phyloP scores from a whole-genome alignment of 2,329 filamentous ascomycete genomes.

The Cadophora gregata region DNA sequence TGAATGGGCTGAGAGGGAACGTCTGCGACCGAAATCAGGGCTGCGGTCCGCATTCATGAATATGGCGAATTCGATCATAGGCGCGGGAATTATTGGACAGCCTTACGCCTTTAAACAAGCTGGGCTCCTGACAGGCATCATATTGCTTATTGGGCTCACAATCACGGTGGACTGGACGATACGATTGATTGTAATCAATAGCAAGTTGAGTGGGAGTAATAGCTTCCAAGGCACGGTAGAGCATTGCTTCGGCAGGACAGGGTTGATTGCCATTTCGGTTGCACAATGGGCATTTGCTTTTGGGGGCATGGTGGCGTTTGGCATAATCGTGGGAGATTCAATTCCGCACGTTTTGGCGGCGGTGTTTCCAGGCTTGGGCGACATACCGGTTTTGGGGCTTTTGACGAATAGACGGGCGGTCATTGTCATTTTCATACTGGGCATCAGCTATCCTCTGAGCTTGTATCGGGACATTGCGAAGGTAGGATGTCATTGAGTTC shows the following conservation, averaged over 20 bases:
- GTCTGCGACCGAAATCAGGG: conserved; percentile 77
- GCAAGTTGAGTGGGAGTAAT: conserved; percentile 90
- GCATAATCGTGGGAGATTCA: conserved; percentile 94
- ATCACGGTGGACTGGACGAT: conserved; percentile 97
- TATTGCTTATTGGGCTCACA: conserved; percentile 80
- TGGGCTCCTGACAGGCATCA: conserved; percentile 78
- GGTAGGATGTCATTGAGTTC: conserved; percentile 57
- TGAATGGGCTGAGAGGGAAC: conserved; percentile 59
- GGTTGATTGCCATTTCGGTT: conserved; percentile 84
- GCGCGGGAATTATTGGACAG: conserved; percentile 78
- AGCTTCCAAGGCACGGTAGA: conserved; percentile 97
- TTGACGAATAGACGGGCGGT: conserved; percentile 81
- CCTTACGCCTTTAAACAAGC: conserved; percentile 96
- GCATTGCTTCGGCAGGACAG: conserved; percentile 88
- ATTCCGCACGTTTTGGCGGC: conserved; percentile 89
- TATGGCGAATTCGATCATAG: conserved; percentile 99
- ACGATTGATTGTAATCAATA: conserved; percentile 94
- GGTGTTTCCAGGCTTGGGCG: conserved; percentile 76
- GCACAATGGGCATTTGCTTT: conserved; percentile 99
- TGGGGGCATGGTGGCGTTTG: conserved; percentile 98
- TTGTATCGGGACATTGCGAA: conserved; percentile 97
- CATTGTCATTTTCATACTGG: conserved; percentile 86
- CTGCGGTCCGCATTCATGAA: conserved; percentile 96
- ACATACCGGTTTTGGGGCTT: conserved; percentile 79
- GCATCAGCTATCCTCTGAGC: conserved; percentile 88